Evolutionary conservation across 225 moss, liverwort and hornwort genomes (phyloP), one percentile per base, ranked within the genome.

Genomic region (Straminergon stramineum): DNA sequence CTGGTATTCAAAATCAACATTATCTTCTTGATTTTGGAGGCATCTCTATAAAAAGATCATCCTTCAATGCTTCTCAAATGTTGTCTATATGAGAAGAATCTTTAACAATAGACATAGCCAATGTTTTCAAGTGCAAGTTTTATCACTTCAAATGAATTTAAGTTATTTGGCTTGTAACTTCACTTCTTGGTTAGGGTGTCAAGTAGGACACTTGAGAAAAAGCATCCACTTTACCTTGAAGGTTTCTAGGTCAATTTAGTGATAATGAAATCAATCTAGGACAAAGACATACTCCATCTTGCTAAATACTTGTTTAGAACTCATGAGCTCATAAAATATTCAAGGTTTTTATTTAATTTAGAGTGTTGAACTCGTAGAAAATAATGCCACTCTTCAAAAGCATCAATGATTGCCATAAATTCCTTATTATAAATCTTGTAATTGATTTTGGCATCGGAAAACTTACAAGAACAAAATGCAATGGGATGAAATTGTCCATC

Each of bases 371-470:
- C 4, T 34, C 20, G 14, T 7, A 52, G 5, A 53, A 48, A 18
- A 75, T 31, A 18, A 31, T 0, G 2, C 19, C 6, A 17, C 4
- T 30, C 7, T 51, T 75, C 5, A 15, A 23, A 56, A 23, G 21
- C 37, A 5, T 37, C 24, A 56, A 37, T 55, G 9, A 79, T 55
- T 23, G 13, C 14, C 21, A 56, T 6, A 21, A 14, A 1, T 56
- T 79, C 15, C 4, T 79, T 11, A 37, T 14, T 3, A 9, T 79
- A 22, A 55, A 78, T 79, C 13, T 37, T 24, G 4, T 79, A 35
- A 31, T 24, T 56, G 24, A 56, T 15, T 56, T 37, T 6, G 1
- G 4, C 1, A 1, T 4, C 3, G 0, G 2, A 37, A 56, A 55
- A 37, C 2, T 57, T 79, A 11, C 4, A 10, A 37, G 53, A 79